Percentiles rank a stretch among this genome's conserved stretches.
Evolutionary conservation across 192 early-diverging fungal genomes (phyloP).

Genomic region (Endogone sp.): DNA sequence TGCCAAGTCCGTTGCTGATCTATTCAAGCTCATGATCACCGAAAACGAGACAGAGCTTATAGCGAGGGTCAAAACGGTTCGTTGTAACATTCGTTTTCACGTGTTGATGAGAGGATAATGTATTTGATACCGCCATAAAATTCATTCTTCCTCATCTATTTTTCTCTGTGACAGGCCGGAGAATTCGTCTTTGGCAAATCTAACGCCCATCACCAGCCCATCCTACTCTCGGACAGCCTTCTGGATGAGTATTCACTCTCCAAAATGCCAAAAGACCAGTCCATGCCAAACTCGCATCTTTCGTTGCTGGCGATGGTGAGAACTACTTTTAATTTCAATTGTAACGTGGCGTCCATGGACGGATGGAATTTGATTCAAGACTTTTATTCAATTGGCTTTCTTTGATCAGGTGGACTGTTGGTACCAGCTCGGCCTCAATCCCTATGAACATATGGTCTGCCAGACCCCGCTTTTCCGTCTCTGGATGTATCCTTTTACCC

Average conservation of each 20-base stretch:
- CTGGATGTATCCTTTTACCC: slow-evolving; percentile 56
- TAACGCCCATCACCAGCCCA: slow-evolving; percentile 52
- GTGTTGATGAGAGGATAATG: background rate
- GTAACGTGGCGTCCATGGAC: background rate
- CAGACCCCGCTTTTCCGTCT: slow-evolving; percentile 94
- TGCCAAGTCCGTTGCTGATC: slow-evolving; percentile 77
- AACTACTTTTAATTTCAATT: too few relatives aligned
- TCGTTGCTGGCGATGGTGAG: slow-evolving; percentile 85
- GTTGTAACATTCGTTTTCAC: background rate
- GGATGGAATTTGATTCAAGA: background rate
- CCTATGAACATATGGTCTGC: slow-evolving; percentile 93
- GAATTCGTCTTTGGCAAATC: slow-evolving; percentile 83
- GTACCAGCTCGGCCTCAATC: slow-evolving; percentile 77
- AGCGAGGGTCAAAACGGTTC: slow-evolving; percentile 57
- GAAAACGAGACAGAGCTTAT: slow-evolving; percentile 79
- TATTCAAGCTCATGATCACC: slow-evolving; percentile 95
- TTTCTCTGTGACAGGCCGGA: slow-evolving; percentile 46
- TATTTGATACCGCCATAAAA: background rate
- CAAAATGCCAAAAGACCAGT: slow-evolving; percentile 63
- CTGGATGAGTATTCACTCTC: slow-evolving; percentile 89
- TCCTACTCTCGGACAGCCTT: slow-evolving; percentile 75
- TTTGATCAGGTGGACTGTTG: slow-evolving; percentile 72
- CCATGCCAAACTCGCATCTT: slow-evolving; percentile 86
- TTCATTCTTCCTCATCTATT: background rate
- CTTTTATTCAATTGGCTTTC: too few relatives aligned